These are phyloP conservation scores for Lasiodiplodia sp. DNA, from an alignment of 2,329 filamentous ascomycete species.

Conservation along the genomic window DNA sequence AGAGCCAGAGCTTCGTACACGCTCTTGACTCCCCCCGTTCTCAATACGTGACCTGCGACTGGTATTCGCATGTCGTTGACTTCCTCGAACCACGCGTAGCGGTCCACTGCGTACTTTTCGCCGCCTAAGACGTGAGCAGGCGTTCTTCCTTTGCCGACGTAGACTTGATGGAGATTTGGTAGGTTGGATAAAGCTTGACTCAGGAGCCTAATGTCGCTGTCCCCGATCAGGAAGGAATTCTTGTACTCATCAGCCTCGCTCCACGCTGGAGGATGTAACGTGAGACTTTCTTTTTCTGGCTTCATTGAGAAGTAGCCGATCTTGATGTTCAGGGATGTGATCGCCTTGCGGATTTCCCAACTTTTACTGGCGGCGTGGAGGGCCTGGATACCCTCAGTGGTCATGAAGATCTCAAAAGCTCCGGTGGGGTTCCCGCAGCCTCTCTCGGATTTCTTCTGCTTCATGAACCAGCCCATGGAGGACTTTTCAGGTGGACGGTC, in stretches of 20 bases:
- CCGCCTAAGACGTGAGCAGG: background rate
- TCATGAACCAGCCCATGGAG: background rate
- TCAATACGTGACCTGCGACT: background rate
- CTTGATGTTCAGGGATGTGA: background rate
- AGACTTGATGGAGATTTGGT: background rate
- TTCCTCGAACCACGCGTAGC: no score
- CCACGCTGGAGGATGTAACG: background rate
- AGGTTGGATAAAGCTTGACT: background rate
- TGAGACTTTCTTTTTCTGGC: no score
- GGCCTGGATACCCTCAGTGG: background rate
- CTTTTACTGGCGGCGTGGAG: background rate
- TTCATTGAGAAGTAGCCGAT: background rate
- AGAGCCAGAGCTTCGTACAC: background rate
- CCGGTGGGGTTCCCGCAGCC: background rate
- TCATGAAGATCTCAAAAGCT: background rate
- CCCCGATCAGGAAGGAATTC: no score
- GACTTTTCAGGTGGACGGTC: background rate
- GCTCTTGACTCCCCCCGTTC: no score
- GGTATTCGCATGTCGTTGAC: no score
- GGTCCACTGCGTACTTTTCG: no score
- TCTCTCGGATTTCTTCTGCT: background rate
- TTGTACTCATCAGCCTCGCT: background rate
- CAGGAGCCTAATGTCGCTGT: background rate
- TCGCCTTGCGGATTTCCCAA: background rate
- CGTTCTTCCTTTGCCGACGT: background rate